Base-by-base conservation (phyloP, 495 filamentous ascomycete species). In the Parathielavia appendiculata region DNA sequence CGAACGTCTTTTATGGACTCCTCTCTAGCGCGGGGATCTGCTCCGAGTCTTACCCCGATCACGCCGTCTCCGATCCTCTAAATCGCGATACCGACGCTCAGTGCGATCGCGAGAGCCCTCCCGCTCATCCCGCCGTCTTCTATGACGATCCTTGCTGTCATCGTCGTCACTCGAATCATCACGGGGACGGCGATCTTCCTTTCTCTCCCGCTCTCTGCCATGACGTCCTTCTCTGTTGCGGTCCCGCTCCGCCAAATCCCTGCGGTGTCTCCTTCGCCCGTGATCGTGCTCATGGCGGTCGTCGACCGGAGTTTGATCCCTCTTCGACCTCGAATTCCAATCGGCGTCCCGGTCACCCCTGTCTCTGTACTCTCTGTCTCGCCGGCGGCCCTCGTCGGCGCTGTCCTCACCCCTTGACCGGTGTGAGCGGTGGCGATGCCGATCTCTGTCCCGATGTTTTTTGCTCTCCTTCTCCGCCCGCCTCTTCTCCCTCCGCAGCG, bases 401-500 rank as follows among this genome's bases (percentile, higher is more conserved):
- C 59, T 44, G 2, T 53, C 63, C 30, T 64, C 63, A 30, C 62
- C 60, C 43, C 46, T 64, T 1, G 65, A 56, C 38, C 67, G 60
- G 44, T 69, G 63, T 19, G 66, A 68, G 17, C 64, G 60, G 23
- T 70, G 63, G 0, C 66, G 66, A 34, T 68, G 59, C 30, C 56
- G 51, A 13, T 69, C 70, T 45, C 36, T 55, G 47, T 65, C 50
- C 41, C 32, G 54, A 32, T 61, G 34, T 34, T 35, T 30, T 54
- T 57, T 66, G 49, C 63, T 68, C 11, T 67, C 73, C 60, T 63
- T 71, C 52, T 74, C 73, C 30, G 47, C 66, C 46, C 66, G 65
- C 46, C 51, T 75, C 57, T 77, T 75, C 54, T 80, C 71, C 60
- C 73, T 82, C 60, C 79, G 77, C 63, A 89, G 65, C 1, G 90